Conservation (phyloP, 306 rosid genomes). For the Prunus mume region DNA sequence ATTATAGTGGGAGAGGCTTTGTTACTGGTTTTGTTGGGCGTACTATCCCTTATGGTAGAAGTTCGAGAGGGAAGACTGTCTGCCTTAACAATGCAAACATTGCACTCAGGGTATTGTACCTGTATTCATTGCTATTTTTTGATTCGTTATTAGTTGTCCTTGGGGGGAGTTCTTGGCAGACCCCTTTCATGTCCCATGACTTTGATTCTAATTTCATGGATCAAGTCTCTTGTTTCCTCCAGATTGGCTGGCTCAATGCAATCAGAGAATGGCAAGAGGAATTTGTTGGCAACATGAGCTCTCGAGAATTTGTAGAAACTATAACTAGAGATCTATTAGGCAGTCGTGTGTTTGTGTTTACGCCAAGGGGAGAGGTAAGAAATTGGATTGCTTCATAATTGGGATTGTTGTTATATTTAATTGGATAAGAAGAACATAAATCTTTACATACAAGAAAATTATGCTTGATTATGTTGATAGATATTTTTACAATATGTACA, state of each 20-base stretch:
- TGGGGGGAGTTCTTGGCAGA: constrained; percentile 24
- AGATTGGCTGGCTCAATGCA: constrained; percentile 99
- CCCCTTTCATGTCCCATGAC: constrained; percentile 13
- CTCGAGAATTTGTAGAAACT: constrained; percentile 97
- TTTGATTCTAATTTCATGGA: constrained; percentile 36
- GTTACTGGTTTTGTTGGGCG: constrained; percentile 67
- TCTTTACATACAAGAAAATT: constrained; percentile 11
- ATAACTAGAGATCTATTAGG: constrained; percentile 92
- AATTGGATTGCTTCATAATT: constrained; percentile 10
- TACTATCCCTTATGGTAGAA: constrained; percentile 60
- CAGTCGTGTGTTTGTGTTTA: constrained; percentile 95
- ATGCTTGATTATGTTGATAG: constrained; percentile 20
- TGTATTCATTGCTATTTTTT: constrained; percentile 13
- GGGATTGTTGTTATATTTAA: constrained; percentile 1
- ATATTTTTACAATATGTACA: constrained; percentile 31
- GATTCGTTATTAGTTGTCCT: constrained; percentile 22
- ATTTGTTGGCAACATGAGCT: constrained; percentile 99
- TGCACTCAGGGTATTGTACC: constrained; percentile 85
- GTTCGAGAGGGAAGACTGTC: constrained; percentile 77
- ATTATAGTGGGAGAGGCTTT: constrained; percentile 82
- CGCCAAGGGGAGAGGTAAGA: constrained; percentile 96
- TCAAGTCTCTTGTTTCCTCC: constrained; percentile 38
- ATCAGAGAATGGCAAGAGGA: constrained; percentile 99
- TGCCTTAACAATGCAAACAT: constrained; percentile 92
- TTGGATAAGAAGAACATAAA: constrained; percentile 4